Conservation (phyloP, 2,329 filamentous ascomycete species). For the Neonectria magnoliae region DNA sequence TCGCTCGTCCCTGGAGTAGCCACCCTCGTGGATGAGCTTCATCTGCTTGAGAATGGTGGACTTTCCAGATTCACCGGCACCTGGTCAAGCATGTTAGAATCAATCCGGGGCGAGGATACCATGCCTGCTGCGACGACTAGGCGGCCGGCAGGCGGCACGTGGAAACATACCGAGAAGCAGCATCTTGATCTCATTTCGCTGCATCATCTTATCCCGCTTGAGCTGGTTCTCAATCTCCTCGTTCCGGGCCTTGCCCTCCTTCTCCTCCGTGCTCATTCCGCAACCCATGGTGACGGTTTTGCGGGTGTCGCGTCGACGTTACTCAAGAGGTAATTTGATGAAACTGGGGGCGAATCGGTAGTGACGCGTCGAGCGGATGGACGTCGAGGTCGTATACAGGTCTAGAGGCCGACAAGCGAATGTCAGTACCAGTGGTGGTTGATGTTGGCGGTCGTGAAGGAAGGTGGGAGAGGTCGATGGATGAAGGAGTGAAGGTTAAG, state of each 20-base stretch:
- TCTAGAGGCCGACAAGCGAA: slow-evolving; percentile 27
- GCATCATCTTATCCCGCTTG: slow-evolving; percentile 98
- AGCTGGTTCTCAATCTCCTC: slow-evolving; percentile 99
- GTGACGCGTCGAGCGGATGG: slow-evolving; percentile 33
- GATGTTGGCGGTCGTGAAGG: slow-evolving; percentile 33
- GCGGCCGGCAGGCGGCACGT: not conserved
- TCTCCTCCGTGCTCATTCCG: slow-evolving; percentile 99
- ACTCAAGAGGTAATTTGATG: slow-evolving; percentile 23
- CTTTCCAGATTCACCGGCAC: slow-evolving; percentile 94
- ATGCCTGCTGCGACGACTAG: no score
- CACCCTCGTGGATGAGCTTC: slow-evolving; percentile 99
- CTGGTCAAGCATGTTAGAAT: slow-evolving; percentile 57
- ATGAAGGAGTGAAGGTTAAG: slow-evolving; percentile 34
- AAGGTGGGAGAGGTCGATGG: slow-evolving; percentile 33
- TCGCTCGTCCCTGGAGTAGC: slow-evolving; percentile 90
- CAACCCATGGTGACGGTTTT: slow-evolving; percentile 87
- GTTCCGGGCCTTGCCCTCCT: slow-evolving; percentile 99
- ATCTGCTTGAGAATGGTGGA: slow-evolving; percentile 99
- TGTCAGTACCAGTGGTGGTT: slow-evolving; percentile 29
- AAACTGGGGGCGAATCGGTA: slow-evolving; percentile 21
- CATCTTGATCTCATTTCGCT: slow-evolving; percentile 99
- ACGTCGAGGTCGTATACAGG: slow-evolving; percentile 31
- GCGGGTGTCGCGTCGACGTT: slow-evolving; percentile 32
- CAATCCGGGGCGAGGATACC: not conserved
- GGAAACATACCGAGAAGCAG: slow-evolving; percentile 81